Percentiles rank a stretch among this genome's conserved stretches.
phyloP scores from a whole-genome alignment of 2,329 filamentous ascomycete genomes.

The Tympanopsis confertula region DNA sequence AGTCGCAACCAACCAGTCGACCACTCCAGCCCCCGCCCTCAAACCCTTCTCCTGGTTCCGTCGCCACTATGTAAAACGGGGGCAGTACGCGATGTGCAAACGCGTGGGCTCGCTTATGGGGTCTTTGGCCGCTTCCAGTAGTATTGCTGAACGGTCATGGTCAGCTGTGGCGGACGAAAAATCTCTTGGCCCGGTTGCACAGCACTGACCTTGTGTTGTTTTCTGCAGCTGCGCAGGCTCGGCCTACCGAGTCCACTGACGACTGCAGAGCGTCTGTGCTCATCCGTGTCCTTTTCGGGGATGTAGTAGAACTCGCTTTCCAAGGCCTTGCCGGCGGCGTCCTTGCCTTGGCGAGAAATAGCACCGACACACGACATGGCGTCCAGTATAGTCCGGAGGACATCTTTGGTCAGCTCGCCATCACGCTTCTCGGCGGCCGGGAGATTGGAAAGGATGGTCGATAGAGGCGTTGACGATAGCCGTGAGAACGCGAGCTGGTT shows the following conservation, averaged over 20 bases:
- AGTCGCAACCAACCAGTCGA: no score
- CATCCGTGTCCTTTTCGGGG: constrained; percentile 73
- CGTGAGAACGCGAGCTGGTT: constrained; percentile 95
- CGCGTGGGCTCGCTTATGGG: background rate
- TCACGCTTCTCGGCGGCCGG: constrained; percentile 52
- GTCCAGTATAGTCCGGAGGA: constrained; percentile 64
- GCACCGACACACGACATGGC: constrained; percentile 70
- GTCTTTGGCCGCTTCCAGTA: constrained; percentile 55
- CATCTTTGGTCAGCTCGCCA: constrained; percentile 39
- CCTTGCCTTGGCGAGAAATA: constrained; percentile 82
- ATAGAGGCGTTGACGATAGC: constrained; percentile 79
- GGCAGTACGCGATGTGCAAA: no score
- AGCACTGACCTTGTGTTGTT: constrained; percentile 81
- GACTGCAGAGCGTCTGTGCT: constrained; percentile 67
- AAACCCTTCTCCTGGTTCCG: no score
- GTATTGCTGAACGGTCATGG: constrained; percentile 43
- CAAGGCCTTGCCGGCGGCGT: constrained; percentile 82
- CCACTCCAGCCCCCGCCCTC: no score
- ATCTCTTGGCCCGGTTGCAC: constrained; percentile 7
- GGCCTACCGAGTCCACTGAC: constrained; percentile 80
- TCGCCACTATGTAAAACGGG: no score
- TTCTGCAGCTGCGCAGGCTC: constrained; percentile 77
- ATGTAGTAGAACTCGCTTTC: constrained; percentile 98
- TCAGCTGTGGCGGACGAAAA: constrained; percentile 6
- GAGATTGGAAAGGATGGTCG: constrained; percentile 77